These are phyloP conservation scores for Pisolithus tinctorius DNA, from an alignment of 768 basidiomycete species.

Conservation along the genomic window DNA sequence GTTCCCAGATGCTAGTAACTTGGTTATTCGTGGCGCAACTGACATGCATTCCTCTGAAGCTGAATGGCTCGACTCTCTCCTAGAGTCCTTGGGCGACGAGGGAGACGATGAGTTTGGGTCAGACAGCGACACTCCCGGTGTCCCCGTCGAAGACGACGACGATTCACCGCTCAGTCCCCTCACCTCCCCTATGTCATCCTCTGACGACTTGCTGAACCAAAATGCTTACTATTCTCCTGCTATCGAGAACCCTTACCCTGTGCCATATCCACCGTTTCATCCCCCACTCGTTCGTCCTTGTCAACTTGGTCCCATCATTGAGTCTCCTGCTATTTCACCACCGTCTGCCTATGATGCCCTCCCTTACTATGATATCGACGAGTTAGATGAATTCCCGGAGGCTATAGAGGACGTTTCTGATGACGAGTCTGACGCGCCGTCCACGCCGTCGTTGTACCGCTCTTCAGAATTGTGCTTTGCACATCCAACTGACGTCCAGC, in stretches of 20 bases:
- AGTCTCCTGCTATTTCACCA: constrained; percentile 37
- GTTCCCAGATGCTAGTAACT: constrained; percentile 69
- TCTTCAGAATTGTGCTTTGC: constrained; percentile 51
- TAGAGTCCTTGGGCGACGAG: constrained; percentile 68
- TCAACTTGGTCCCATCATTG: constrained; percentile 37
- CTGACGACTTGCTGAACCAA: constrained; percentile 61
- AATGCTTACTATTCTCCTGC: constrained; percentile 42
- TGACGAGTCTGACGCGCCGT: constrained; percentile 71
- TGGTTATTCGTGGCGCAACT: constrained; percentile 31
- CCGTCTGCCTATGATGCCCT: constrained; percentile 42
- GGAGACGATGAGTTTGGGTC: constrained; percentile 55
- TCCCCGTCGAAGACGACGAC: constrained; percentile 58
- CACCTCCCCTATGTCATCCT: constrained; percentile 68
- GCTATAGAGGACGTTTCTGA: constrained; percentile 81
- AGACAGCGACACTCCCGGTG: constrained; percentile 38
- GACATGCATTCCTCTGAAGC: constrained; percentile 53
- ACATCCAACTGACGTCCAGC: constrained; percentile 45
- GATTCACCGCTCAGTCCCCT: constrained; percentile 50
- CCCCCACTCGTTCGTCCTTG: constrained; percentile 51
- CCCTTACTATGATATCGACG: constrained; percentile 57
- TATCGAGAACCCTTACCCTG: constrained; percentile 49
- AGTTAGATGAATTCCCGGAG: constrained; percentile 67
- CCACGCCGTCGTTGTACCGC: constrained; percentile 53
- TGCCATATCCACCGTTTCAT: constrained; percentile 60
- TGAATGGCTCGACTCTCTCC: constrained; percentile 75